Percentiles rank a stretch among this genome's conserved stretches.
These are phyloP conservation scores for Boletus tomentosulus DNA, from an alignment of 768 basidiomycete species.

Conservation along the genomic window DNA sequence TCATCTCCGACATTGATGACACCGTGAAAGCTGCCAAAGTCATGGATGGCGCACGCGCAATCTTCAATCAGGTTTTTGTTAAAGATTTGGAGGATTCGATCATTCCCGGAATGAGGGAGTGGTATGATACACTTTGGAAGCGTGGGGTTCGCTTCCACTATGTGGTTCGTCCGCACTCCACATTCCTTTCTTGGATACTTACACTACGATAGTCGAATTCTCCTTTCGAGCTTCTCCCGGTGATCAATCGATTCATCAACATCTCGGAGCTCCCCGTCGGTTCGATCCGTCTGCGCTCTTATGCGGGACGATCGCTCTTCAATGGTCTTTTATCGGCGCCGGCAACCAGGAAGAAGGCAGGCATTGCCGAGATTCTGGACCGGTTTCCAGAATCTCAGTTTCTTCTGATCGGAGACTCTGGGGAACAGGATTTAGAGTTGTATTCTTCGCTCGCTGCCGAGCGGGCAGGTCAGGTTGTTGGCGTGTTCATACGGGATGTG, in stretches of 20 bases:
- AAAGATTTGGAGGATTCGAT: conserved; percentile 73
- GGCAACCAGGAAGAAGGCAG: conserved; percentile 76
- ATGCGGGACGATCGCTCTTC: conserved; percentile 79
- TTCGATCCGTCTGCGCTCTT: conserved; percentile 79
- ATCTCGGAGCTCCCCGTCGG: conserved; percentile 67
- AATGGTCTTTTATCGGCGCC: conserved; percentile 79
- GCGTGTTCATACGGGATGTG: conserved; percentile 82
- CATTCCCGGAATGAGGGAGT: conserved; percentile 79
- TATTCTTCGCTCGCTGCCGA: conserved; percentile 75
- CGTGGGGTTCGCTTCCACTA: conserved; percentile 82
- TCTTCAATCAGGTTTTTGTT: conserved; percentile 91
- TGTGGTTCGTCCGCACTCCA: conserved; percentile 53
- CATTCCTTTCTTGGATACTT: not conserved
- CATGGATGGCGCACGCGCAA: conserved; percentile 70
- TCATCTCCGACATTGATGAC: conserved; percentile 94
- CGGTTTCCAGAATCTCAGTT: conserved; percentile 73
- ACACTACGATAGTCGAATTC: conserved; percentile 67
- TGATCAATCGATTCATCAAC: conserved; percentile 71
- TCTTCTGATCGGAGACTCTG: conserved; percentile 86
- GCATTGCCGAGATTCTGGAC: conserved; percentile 73
- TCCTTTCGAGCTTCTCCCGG: conserved; percentile 78
- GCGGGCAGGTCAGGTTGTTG: conserved; percentile 64
- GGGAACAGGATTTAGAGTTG: conserved; percentile 93
- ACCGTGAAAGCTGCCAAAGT: conserved; percentile 71
- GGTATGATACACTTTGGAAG: conserved; percentile 67